Conservation (phyloP, 2,329 filamentous ascomycete genomes). For the Arthrobotrys sinensis region DNA sequence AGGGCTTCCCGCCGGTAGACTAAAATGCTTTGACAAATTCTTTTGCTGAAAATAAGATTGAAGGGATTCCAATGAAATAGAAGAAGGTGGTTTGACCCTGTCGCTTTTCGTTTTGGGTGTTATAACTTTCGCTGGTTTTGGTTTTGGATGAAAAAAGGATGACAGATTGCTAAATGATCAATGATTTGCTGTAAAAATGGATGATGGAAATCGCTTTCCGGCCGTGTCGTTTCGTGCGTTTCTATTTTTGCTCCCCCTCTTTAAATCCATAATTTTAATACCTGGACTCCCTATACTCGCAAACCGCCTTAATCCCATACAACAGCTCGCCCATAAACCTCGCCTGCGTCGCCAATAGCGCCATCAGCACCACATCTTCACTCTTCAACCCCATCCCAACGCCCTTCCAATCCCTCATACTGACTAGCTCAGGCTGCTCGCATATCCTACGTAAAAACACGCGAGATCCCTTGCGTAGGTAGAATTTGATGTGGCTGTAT, state of each 20-base stretch:
- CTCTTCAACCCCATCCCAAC: conserved; percentile 61
- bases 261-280: conserved; percentile 8
- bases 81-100: no score
- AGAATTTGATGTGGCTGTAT: conserved; percentile 63
- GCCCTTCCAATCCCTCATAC: conserved; percentile 63
- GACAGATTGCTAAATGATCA: not conserved
- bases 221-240: no score
- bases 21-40: not conserved
- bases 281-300: conserved; percentile 62
- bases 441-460: conserved; percentile 63
- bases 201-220: not conserved
- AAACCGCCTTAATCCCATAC: conserved; percentile 63
- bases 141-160: not conserved
- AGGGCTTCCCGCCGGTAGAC: no score
- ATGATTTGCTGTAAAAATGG: conserved; percentile 1
- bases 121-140: no score
- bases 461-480: conserved; percentile 62
- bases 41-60: no score
- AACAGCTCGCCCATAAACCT: conserved; percentile 64
- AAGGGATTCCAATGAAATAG: no score
- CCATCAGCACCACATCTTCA: conserved; percentile 63
- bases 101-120: no score
- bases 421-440: conserved; percentile 63
- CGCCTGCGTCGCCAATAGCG: conserved; percentile 63
- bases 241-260: no score